Percentiles rank a stretch among this genome's conserved stretches.
These are phyloP conservation scores for Aspergillus latus DNA, from an alignment of 2,329 filamentous ascomycete species.

Conservation along the genomic window DNA sequence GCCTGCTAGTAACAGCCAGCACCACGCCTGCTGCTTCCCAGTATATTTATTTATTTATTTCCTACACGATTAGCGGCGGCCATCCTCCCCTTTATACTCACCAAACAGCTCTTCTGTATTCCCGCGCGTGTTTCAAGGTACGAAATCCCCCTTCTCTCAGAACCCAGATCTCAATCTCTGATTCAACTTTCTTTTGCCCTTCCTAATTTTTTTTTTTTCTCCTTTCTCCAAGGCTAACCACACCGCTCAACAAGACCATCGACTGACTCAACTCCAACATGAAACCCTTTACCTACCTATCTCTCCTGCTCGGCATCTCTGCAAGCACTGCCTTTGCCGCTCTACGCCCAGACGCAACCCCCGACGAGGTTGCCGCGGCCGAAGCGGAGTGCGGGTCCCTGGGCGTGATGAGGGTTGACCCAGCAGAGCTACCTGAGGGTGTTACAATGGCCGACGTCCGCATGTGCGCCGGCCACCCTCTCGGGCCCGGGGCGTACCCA, in stretches of 20 bases:
- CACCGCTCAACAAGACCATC: conserved; percentile 14
- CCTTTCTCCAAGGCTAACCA: conserved; percentile 15
- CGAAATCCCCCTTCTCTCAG: too few species aligned
- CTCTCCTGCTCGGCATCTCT: conserved; percentile 24
- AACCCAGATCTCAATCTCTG: too few species aligned
- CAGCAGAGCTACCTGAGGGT: conserved; percentile 20
- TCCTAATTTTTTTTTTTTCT: conserved; percentile 15
- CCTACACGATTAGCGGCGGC: too few species aligned
- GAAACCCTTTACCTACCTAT: conserved; percentile 24
- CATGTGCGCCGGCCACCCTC: conserved; percentile 22
- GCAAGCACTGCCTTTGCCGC: conserved; percentile 21
- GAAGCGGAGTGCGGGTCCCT: conserved; percentile 20
- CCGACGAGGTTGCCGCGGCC: conserved; percentile 20
- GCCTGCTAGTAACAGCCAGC: too few species aligned
- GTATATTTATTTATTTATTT: too few species aligned
- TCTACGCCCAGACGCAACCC: conserved; percentile 21
- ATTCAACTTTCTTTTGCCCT: conserved; percentile 9
- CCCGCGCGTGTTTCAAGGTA: too few species aligned
- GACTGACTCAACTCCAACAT: conserved; percentile 13
- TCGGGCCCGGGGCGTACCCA: conserved; percentile 23
- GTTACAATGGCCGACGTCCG: conserved; percentile 18
- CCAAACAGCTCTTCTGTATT: too few species aligned
- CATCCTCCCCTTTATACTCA: too few species aligned
- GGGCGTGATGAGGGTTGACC: conserved; percentile 21
- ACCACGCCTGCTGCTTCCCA: too few species aligned